Conservation (phyloP, 192 early-diverging fungal species). For the Coemansia sp. region DNA sequence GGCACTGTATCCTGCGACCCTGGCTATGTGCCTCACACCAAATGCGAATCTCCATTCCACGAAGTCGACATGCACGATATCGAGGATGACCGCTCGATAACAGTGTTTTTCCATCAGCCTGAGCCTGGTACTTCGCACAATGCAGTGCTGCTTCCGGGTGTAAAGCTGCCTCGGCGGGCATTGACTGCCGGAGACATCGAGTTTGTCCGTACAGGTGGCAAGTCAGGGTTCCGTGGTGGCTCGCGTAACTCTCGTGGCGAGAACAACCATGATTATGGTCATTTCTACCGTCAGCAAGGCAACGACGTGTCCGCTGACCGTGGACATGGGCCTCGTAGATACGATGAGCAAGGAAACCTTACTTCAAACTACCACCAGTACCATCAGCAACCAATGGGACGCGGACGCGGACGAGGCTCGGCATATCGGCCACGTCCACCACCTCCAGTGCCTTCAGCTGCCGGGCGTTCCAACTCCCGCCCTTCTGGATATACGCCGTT, state of each 20-base stretch:
- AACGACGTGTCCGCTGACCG: slow-evolving; percentile 49
- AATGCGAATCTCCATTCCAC: slow-evolving; percentile 59
- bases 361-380: slow-evolving; percentile 29
- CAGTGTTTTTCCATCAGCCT: slow-evolving; percentile 49
- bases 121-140: slow-evolving; percentile 24
- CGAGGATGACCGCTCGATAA: slow-evolving; percentile 62
- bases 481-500: slow-evolving; percentile 37
- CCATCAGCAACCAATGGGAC: slow-evolving; percentile 10
- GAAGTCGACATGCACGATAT: slow-evolving; percentile 58
- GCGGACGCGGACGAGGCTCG: background rate
- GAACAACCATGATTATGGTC: slow-evolving; percentile 41
- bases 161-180: slow-evolving; percentile 26
- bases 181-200: slow-evolving; percentile 34
- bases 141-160: slow-evolving; percentile 41
- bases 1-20: slow-evolving; percentile 60
- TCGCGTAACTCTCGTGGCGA: slow-evolving; percentile 21
- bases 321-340: slow-evolving; percentile 43
- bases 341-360: slow-evolving; percentile 43
- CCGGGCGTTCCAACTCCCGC: slow-evolving; percentile 6
- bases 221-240: slow-evolving; percentile 24
- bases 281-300: slow-evolving; percentile 50
- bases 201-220: slow-evolving; percentile 43
- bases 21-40: slow-evolving; percentile 58
- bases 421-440: slow-evolving; percentile 2
- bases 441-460: background rate